Conservation (phyloP, 805 yeast genomes). For the Wickerhamomyces rabaulensis region DNA sequence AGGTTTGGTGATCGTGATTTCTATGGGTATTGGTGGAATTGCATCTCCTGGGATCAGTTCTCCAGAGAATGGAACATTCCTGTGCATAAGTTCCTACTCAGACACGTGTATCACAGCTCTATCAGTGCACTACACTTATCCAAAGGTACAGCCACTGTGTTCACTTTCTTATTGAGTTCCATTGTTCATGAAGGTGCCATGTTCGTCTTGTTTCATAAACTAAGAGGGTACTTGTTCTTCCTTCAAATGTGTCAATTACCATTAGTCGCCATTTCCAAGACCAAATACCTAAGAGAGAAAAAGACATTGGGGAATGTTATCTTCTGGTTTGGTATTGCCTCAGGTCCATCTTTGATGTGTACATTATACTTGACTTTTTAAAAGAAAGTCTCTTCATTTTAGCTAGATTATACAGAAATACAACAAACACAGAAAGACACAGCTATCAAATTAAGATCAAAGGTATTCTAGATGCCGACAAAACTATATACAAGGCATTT, state of each 20-base stretch:
- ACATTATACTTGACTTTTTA: constrained; percentile 75
- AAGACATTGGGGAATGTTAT: constrained; percentile 69
- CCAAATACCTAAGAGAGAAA: constrained; percentile 49
- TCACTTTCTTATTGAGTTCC: constrained; percentile 77
- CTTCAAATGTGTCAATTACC: constrained; percentile 91
- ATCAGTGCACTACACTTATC: constrained; percentile 68
- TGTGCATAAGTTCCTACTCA: constrained; percentile 79
- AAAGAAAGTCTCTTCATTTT: too few species aligned
- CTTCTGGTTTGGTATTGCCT: constrained; percentile 88
- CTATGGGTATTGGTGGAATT: constrained; percentile 98
- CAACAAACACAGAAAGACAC: too few species aligned
- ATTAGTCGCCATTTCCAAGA: constrained; percentile 56
- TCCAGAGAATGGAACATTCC: constrained; percentile 94
- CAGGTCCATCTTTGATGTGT: constrained; percentile 87
- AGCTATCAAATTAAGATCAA: too few species aligned
- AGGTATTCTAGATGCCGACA: not conserved
- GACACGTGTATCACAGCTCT: constrained; percentile 93
- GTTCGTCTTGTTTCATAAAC: constrained; percentile 76
- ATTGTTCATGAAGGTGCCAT: constrained; percentile 87
- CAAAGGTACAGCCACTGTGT: constrained; percentile 62
- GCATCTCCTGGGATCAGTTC: constrained; percentile 88
- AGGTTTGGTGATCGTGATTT: constrained; percentile 86
- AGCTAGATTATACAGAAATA: too few species aligned
- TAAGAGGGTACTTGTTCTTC: constrained; percentile 74
- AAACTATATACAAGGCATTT: not conserved